These are phyloP conservation scores for Neofusicoccum cordaticola DNA, from an alignment of 2,329 filamentous ascomycete species.

Conservation along the genomic window DNA sequence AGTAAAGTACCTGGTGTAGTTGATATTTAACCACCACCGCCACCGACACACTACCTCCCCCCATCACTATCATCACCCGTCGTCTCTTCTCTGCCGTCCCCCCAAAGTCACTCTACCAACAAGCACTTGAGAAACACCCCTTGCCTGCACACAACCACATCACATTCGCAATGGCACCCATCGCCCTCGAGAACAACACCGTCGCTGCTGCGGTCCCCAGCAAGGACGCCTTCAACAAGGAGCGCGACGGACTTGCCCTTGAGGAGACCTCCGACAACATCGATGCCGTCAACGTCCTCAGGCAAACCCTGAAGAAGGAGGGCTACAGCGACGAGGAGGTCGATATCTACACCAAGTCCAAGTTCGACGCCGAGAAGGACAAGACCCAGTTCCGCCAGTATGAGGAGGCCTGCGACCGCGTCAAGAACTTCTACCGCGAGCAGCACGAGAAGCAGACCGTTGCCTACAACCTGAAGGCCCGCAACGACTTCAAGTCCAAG, in stretches of 20 bases:
- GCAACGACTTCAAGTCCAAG: constrained; percentile 66
- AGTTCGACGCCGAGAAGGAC: constrained; percentile 73
- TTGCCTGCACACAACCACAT: not conserved
- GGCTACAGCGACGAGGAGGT: constrained; percentile 45
- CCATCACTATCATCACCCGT: not conserved
- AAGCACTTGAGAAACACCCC: not conserved
- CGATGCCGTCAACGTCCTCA: constrained; percentile 60
- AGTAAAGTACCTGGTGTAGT: not conserved
- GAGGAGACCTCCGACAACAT: constrained; percentile 59
- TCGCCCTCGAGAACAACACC: constrained; percentile 42
- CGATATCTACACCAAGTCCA: constrained; percentile 56
- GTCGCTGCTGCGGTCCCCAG: constrained; percentile 41
- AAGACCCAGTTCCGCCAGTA: constrained; percentile 81
- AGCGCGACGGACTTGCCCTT: constrained; percentile 56
- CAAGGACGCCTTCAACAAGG: constrained; percentile 45
- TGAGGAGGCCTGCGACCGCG: constrained; percentile 75
- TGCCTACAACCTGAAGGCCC: constrained; percentile 79
- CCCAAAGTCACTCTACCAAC: not conserved
- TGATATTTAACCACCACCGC: constrained; percentile 17
- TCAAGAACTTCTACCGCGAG: constrained; percentile 81
- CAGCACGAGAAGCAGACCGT: constrained; percentile 71
- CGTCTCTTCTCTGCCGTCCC: not conserved
- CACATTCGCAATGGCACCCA: constrained; percentile 20
- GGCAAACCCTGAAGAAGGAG: constrained; percentile 52
- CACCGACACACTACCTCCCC: not conserved